phyloP scores from a whole-genome alignment of 495 filamentous ascomycete genomes.

The Xylaria acuta region DNA sequence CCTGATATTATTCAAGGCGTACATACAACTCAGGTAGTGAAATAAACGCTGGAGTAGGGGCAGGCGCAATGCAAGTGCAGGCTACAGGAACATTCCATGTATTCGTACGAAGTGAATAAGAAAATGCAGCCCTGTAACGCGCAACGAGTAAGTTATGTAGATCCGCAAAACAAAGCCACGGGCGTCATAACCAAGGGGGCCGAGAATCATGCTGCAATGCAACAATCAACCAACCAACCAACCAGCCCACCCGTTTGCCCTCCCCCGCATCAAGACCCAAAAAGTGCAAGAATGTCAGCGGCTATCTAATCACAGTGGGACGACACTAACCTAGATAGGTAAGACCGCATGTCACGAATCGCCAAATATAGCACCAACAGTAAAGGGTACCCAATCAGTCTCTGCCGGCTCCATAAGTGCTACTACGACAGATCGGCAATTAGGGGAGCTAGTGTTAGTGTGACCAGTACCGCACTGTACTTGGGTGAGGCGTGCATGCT shows the following conservation, averaged over 20 bases:
- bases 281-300: constrained; percentile 4
- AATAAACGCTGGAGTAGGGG: neutral
- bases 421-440: constrained; percentile 4
- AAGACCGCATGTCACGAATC: neutral
- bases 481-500: neutral
- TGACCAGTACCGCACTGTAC: too few relatives aligned
- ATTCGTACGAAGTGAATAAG: too few relatives aligned
- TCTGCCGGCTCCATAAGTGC: neutral
- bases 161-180: neutral
- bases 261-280: constrained; percentile 6
- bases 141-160: too few relatives aligned
- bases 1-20: neutral
- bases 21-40: neutral
- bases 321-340: neutral
- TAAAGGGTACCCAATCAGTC: neutral
- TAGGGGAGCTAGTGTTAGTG: neutral
- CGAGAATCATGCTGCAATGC: too few relatives aligned
- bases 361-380: constrained; percentile 13
- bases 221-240: neutral
- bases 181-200: neutral
- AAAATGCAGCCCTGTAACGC: too few relatives aligned
- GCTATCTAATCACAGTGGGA: constrained; percentile 1
- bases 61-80: neutral
- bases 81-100: neutral
- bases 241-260: neutral